Evolutionary conservation across 441 rosid species (phyloP), one percentile per base, ranked within the genome.

Genomic region (Euphorbia schlechtendalii): DNA sequence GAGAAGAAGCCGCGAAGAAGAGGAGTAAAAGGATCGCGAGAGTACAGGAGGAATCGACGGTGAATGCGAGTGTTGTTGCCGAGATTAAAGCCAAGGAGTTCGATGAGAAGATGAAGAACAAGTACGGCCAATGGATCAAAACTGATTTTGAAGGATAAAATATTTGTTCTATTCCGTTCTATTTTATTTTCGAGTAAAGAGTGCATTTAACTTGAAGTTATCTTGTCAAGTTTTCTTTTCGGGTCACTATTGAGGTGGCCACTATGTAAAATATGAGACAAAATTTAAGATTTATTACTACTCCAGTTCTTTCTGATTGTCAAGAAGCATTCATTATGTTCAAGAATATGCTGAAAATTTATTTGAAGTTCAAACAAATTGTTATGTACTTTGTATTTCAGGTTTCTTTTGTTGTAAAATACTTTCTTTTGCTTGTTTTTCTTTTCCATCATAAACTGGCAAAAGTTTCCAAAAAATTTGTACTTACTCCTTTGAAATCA

Each of bases 141-240:
- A 85, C 74, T 49, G 84, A 80, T 68, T 81, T 81, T 70, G 82
- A 84, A 52, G 85, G 86, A 59, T 82, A 53, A 73, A 13, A 22
- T 7, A 15, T 5, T 11, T 6, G 7, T 24, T 14, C 45, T 10
- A 17, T n/a, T n/a, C n/a, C n/a, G n/a, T n/a, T n/a, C n/a, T n/a
- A n/a, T n/a, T n/a, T n/a, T n/a, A n/a, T n/a, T n/a, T n/a, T n/a
- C n/a, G n/a, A n/a, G n/a, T n/a, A n/a, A n/a, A n/a, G n/a, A n/a
- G n/a, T n/a, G n/a, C n/a, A n/a, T n/a, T n/a, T n/a, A n/a, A n/a
- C n/a, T n/a, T n/a, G n/a, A n/a, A n/a, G n/a, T n/a, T n/a, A n/a
- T n/a, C n/a, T n/a, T n/a, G n/a, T n/a, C n/a, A n/a, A n/a, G n/a
- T n/a, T n/a, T n/a, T n/a, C n/a, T n/a, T 27, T 41, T n/a, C 12